These are phyloP conservation scores for Ensete ventricosum DNA, from an alignment of 176 grass and related monocot species.

Conservation along the genomic window DNA sequence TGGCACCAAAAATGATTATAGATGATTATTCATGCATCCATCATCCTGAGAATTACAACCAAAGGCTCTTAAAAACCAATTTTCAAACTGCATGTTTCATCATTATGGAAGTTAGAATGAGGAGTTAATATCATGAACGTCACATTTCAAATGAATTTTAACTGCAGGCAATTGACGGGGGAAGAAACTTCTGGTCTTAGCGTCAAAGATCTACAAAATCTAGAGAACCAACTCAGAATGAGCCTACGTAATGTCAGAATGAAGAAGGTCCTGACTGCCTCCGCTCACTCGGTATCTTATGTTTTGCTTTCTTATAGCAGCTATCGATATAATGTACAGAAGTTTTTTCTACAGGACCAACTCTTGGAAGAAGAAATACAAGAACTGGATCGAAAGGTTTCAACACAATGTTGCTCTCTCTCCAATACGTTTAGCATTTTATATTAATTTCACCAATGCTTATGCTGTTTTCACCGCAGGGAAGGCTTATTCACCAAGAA, in stretches of 20 bases:
- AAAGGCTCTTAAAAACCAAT: neutral
- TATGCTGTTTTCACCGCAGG: slow-evolving; percentile 19
- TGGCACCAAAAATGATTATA: too few relatives aligned
- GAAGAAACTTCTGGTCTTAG: slow-evolving; percentile 45
- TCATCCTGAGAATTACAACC: neutral
- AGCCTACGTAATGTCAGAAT: slow-evolving; percentile 30
- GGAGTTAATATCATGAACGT: too few relatives aligned
- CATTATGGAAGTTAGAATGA: too few relatives aligned
- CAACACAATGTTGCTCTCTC: neutral
- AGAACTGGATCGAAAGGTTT: slow-evolving; percentile 38
- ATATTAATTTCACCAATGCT: neutral
- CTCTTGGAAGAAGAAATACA: slow-evolving; percentile 36
- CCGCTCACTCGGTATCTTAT: neutral
- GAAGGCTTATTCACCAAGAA: slow-evolving; percentile 39
- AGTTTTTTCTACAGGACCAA: slow-evolving; percentile 31
- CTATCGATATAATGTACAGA: slow-evolving; percentile 8
- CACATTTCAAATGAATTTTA: neutral
- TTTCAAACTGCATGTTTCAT: too few relatives aligned
- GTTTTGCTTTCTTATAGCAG: neutral
- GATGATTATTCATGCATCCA: too few relatives aligned
- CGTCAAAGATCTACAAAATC: slow-evolving; percentile 35
- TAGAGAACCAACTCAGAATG: slow-evolving; percentile 37
- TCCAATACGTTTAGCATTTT: neutral
- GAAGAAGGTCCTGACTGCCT: slow-evolving; percentile 22
- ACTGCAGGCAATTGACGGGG: slow-evolving; percentile 40